Percentiles rank a stretch among this genome's conserved stretches.
Evolutionary conservation across 768 basidiomycete genomes (phyloP).

Genomic region (Chalciporus chontae): DNA sequence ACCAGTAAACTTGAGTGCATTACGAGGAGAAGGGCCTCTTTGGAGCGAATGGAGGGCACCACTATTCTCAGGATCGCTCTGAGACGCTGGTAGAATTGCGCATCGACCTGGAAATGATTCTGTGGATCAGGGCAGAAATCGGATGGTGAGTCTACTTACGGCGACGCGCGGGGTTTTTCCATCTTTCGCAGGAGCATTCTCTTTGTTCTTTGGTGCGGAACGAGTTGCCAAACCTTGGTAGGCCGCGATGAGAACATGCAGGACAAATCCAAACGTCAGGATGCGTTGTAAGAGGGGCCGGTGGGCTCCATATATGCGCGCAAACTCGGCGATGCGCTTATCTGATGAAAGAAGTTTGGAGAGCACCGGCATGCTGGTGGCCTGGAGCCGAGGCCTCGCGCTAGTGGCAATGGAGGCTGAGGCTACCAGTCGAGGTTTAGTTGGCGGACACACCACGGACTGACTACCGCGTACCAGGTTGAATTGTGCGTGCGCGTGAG

Average conservation of each 20-base stretch:
- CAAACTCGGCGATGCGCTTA: constrained; percentile 41
- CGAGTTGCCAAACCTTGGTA: constrained; percentile 54
- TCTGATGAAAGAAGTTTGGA: constrained; percentile 29
- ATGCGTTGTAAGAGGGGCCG: constrained; percentile 70
- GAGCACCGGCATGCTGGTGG: constrained; percentile 27
- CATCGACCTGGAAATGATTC: constrained; percentile 64
- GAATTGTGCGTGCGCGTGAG: no score
- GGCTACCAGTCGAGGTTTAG: no score
- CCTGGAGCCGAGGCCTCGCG: background rate
- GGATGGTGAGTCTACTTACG: constrained; percentile 39
- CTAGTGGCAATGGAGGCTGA: background rate
- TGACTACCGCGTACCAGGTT: no score
- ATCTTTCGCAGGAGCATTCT: constrained; percentile 20
- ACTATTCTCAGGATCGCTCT: constrained; percentile 77
- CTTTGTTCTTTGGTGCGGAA: constrained; percentile 24
- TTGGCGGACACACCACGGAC: no score
- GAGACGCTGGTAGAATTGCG: constrained; percentile 82
- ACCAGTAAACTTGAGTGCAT: constrained; percentile 90
- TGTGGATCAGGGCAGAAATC: background rate
- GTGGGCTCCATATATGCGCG: constrained; percentile 55
- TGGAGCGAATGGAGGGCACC: constrained; percentile 79
- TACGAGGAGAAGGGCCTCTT: constrained; percentile 81
- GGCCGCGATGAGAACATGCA: constrained; percentile 66
- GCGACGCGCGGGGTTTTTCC: constrained; percentile 61
- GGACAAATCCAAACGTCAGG: constrained; percentile 64